These are phyloP conservation scores for Massariosphaeria phaeospora DNA, from an alignment of 495 filamentous ascomycete genomes.

Conservation along the genomic window DNA sequence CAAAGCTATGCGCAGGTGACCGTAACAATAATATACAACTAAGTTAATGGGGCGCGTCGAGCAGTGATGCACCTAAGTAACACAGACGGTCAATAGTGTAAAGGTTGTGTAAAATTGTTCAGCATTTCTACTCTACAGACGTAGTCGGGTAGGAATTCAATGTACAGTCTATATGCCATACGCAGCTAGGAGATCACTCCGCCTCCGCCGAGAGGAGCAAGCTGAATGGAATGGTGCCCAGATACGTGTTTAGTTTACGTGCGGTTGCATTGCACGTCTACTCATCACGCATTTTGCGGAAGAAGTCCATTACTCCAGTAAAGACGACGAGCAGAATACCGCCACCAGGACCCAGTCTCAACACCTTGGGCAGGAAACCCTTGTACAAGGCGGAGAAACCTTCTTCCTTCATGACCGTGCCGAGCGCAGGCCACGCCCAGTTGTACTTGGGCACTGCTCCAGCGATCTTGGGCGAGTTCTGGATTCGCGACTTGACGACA, in stretches of 20 bases:
- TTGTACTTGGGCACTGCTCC: slow-evolving; percentile 89
- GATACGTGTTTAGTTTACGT: background rate
- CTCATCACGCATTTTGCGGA: slow-evolving; percentile 52
- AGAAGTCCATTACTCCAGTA: slow-evolving; percentile 91
- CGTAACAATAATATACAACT: too few relatives aligned
- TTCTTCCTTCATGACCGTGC: slow-evolving; percentile 85
- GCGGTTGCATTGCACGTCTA: background rate
- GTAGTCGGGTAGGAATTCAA: background rate
- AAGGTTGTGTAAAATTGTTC: too few relatives aligned
- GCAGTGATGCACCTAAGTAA: too few relatives aligned
- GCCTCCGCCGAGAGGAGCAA: background rate
- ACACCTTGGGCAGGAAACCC: slow-evolving; percentile 93
- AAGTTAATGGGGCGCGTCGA: too few relatives aligned
- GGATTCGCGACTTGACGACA: slow-evolving; percentile 95
- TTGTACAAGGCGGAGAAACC: slow-evolving; percentile 92
- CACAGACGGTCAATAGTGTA: too few relatives aligned
- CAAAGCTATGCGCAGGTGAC: background rate
- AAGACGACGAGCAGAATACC: slow-evolving; percentile 91
- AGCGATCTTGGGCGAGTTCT: slow-evolving; percentile 78
- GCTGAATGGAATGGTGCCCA: background rate
- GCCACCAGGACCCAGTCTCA: slow-evolving; percentile 80
- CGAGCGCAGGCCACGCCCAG: slow-evolving; percentile 88
- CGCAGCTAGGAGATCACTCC: too few relatives aligned
- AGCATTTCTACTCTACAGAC: slow-evolving; percentile 11
- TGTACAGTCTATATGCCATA: slow-evolving; percentile 15